phyloP scores from a whole-genome alignment of 2,329 filamentous ascomycete genomes.

The Teratosphaeria zuluensis region DNA sequence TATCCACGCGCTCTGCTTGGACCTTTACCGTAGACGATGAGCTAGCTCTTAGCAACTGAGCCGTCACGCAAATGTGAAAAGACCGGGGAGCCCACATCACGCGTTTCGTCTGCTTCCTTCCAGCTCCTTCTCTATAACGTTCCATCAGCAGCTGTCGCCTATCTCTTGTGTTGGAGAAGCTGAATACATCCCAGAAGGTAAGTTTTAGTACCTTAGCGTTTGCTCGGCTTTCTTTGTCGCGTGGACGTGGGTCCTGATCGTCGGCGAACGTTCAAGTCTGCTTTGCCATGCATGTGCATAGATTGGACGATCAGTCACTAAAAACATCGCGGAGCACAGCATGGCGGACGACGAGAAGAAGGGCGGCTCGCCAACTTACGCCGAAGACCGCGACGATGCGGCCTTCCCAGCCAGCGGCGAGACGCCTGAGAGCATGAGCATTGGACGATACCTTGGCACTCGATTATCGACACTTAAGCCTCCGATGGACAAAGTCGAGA shows the following conservation, averaged over 20 bases:
- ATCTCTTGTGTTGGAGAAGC: no score
- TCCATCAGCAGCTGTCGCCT: no score
- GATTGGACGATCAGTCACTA: background rate
- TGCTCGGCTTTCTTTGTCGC: background rate
- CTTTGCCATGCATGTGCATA: background rate
- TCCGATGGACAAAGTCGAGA: constrained; percentile 45
- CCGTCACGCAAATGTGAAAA: background rate
- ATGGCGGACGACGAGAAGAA: constrained; percentile 9
- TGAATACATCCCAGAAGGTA: no score
- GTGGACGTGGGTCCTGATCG: background rate
- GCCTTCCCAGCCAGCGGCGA: constrained; percentile 10
- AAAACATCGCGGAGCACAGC: background rate
- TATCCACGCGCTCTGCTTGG: background rate
- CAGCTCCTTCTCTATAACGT: background rate
- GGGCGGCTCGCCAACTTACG: constrained; percentile 2
- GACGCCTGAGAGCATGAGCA: constrained; percentile 25
- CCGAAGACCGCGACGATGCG: constrained; percentile 11
- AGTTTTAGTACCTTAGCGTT: no score
- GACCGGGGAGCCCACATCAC: background rate
- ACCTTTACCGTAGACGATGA: background rate
- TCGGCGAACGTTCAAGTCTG: background rate
- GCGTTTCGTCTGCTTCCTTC: no score
- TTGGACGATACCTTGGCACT: constrained; percentile 42
- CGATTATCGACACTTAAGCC: constrained; percentile 46
- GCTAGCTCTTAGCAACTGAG: background rate